Base-by-base conservation (phyloP, 75 land plant species). In the Isoetes taiwanensis region DNA sequence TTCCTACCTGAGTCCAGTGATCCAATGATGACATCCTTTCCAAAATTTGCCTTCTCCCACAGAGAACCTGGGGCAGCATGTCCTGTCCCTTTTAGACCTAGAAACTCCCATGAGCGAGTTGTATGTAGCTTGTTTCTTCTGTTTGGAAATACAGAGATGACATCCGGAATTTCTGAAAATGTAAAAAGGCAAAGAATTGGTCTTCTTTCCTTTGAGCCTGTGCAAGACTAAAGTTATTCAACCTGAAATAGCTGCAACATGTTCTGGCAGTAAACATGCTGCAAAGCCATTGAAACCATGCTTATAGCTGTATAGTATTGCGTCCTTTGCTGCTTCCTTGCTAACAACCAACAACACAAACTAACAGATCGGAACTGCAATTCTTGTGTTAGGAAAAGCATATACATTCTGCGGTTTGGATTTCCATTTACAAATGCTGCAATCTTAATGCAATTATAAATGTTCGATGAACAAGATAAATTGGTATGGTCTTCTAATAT, bases 1-100 rank as follows among this genome's bases (percentile, higher is more conserved):
- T n/a, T n/a, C n/a, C n/a, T 61, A 76, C 97, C 97, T 43, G 95
- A 77, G 67, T 91, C 97, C 34, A 91, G 68, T 20, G 82, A 34
- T 2, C 97, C 97, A 20, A 91, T 57, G 8, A 91, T 79, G 41
- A 87, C 83, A 27, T 82, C 86, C 34, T 78, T 68, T 23, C 96
- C 96, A 55, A 79, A 86, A 48, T 85, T 76, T 14, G 84, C 75
- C 38, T 68, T 71, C 14, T 19, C 53, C 87, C 87, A 83, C 10
- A 70, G 21, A 0, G 79, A 76, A n/a, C 32, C 0, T 0, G 20
- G 10, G 19, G 64, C 54, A 27, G 62, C 23, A 9, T 28, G n/a
- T 1, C 67, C 64, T 39, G 14, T 29, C 30, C 32, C 65, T 12
- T 52, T 69, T 9, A 79, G 23, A 4, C 80, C 83, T n/a, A 78